Base-by-base conservation (phyloP, 2,329 filamentous ascomycete species). In the Aspergillus novoparasiticus region DNA sequence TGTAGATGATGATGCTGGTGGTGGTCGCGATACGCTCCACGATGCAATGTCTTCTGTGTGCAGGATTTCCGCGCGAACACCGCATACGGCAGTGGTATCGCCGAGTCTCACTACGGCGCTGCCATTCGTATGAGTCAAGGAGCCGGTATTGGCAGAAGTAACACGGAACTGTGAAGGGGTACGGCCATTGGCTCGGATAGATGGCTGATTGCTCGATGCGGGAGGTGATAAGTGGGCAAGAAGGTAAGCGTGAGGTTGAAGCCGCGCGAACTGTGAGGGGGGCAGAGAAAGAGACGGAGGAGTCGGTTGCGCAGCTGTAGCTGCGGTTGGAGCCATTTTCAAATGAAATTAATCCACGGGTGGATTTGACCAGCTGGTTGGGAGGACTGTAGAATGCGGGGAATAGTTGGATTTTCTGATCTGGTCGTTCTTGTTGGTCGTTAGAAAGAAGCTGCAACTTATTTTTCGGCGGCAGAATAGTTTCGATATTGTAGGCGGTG, bases 81-180 rank as follows among this genome's bases (percentile, higher is more conserved):
- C 95, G 75, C 94, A 97, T 43, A 99, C 94, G n/a, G 94, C 92
- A 1, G 93, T 93, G 1, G 94, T 98, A 77, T 96, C 92, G 54
- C 95, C 95, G 58, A 91, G 83, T 41, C 95, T 88, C 57, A 98
- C 91, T 0, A 98, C 90, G 0, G 94, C 90, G 71, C 92, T 96
- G 58, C 95, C 95, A 75, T 96, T 90, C 61, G 93, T 90, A 77
- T 99, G 93, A 0, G 93, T 92, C 57, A 99, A 83, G 26, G 92
- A 95, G 30, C 91, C 91, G 0, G 88, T 88, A 78, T 97, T 95
- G 70, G 95, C 84, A 39, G 89, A 88, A n/a, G 91, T 88, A 26
- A 84, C 77, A 51, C 95, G 89, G 63, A 89, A 87, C 71, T 94
- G 86, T 34, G 85, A 81, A 8, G 91, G 87, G 2, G 84, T 78